Percentiles rank a stretch among this genome's conserved stretches.
Evolutionary conservation across 176 grass and related monocot genomes (phyloP).

Genomic region (Raddia guianensis): DNA sequence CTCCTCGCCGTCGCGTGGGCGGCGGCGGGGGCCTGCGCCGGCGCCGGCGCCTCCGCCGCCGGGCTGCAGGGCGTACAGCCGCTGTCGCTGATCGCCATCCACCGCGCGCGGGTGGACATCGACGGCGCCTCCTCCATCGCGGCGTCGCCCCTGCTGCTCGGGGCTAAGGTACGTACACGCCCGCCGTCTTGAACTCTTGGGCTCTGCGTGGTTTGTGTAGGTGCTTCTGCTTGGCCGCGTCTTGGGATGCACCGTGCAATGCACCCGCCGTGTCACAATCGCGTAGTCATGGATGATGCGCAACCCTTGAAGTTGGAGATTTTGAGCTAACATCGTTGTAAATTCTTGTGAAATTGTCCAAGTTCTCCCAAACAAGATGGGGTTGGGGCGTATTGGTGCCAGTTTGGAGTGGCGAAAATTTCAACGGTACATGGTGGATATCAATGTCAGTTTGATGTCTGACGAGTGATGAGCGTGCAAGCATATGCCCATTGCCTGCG

Average conservation of each 20-base stretch:
- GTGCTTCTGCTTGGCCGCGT: neutral
- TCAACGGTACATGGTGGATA: neutral
- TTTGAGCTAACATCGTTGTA: too few species aligned
- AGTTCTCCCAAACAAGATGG: too few species aligned
- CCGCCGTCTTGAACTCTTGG: neutral
- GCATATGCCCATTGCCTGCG: neutral
- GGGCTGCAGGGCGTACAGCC: conserved; percentile 43
- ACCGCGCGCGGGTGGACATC: conserved; percentile 41
- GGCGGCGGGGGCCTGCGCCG: neutral
- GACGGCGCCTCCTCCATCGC: conserved; percentile 32
- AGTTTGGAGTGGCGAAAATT: neutral
- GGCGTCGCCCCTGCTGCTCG: conserved; percentile 43
- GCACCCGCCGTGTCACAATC: too few species aligned
- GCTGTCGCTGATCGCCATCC: conserved; percentile 48
- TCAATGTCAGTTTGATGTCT: neutral
- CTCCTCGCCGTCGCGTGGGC: neutral
- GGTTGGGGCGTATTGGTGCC: too few species aligned
- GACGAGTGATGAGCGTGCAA: neutral
- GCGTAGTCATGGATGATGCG: too few species aligned
- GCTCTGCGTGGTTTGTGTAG: neutral
- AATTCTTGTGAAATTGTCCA: too few species aligned
- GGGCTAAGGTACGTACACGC: conserved; percentile 41
- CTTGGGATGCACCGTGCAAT: too few species aligned
- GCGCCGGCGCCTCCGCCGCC: neutral
- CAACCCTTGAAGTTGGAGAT: too few species aligned